phyloP scores from a whole-genome alignment of 1,139 yeast genomes.

The Pichia sp. region DNA sequence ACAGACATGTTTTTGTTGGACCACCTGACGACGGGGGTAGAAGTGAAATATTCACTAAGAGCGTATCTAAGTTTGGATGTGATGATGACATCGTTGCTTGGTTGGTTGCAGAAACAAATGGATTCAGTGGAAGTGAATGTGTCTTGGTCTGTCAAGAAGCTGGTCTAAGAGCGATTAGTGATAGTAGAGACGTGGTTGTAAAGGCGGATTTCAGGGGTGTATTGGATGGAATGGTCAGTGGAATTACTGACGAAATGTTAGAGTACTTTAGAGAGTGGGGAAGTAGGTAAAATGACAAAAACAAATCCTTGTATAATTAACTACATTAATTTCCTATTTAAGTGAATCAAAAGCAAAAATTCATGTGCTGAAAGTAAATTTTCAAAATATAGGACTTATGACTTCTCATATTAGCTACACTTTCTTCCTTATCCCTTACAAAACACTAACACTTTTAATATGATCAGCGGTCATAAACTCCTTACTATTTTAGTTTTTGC shows the following conservation, averaged over 20 bases:
- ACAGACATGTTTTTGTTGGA: constrained; percentile 82
- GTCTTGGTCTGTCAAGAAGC: constrained; percentile 91
- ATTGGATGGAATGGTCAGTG: constrained; percentile 34
- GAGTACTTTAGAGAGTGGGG: not conserved
- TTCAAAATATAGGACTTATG: too few species aligned
- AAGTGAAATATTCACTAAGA: constrained; percentile 63
- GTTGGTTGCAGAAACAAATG: constrained; percentile 67
- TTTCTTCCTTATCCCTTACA: not conserved
- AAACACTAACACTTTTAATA: not conserved
- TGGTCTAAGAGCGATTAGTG: constrained; percentile 72
- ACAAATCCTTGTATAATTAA: not conserved
- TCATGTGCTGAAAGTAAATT: not conserved
- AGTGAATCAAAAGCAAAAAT: not conserved
- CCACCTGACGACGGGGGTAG: constrained; percentile 87
- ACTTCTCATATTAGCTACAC: not conserved
- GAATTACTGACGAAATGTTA: constrained; percentile 48
- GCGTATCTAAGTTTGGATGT: constrained; percentile 45
- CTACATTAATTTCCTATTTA: not conserved
- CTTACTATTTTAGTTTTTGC: constrained; percentile 21
- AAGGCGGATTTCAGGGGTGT: constrained; percentile 69
- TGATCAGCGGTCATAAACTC: constrained; percentile 11
- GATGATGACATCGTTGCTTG: constrained; percentile 37
- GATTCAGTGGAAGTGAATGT: constrained; percentile 96
- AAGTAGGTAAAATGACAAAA: not conserved
- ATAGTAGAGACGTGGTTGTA: constrained; percentile 34